phyloP scores from a whole-genome alignment of 129 eudicot genomes.

The Flaveria robusta region DNA sequence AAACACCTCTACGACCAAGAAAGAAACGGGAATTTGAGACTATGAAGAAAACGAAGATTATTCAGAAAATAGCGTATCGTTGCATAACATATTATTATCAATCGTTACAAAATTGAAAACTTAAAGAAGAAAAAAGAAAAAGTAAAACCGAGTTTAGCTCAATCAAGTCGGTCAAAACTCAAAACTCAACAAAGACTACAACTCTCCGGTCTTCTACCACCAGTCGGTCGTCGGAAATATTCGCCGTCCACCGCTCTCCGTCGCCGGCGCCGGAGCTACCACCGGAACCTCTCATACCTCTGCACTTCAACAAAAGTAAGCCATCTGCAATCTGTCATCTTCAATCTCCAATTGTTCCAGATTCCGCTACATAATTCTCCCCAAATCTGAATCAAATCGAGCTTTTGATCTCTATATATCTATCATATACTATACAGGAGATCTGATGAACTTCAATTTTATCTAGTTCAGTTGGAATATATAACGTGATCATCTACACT shows the following conservation, averaged over 20 bases:
- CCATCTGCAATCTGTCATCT: not conserved
- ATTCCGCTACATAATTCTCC: constrained; percentile 10
- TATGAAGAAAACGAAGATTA: too few species aligned
- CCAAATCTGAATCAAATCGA: constrained; percentile 18
- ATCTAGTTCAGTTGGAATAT: not conserved
- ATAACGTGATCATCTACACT: not conserved
- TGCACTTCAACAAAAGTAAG: constrained; percentile 21
- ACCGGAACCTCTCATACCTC: not conserved
- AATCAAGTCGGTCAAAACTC: constrained; percentile 25
- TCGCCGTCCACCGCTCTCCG: constrained; percentile 16
- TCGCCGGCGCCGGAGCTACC: constrained; percentile 6
- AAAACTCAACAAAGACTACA: constrained; percentile 13
- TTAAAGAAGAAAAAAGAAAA: not conserved
- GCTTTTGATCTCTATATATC: not conserved
- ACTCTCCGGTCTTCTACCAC: not conserved
- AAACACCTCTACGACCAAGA: too few species aligned
- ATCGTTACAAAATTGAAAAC: constrained; percentile 8
- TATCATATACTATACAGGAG: not conserved
- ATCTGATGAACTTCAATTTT: constrained; percentile 19
- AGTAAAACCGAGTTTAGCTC: constrained; percentile 8
- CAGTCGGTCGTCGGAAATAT: not conserved
- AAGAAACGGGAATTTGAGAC: too few species aligned
- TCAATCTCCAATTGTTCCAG: constrained; percentile 1
- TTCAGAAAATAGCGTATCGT: too few species aligned
- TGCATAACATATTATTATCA: too few species aligned